Evolutionary conservation across 2,329 filamentous ascomycete genomes (phyloP).

Genomic region (Exophiala sideris): DNA sequence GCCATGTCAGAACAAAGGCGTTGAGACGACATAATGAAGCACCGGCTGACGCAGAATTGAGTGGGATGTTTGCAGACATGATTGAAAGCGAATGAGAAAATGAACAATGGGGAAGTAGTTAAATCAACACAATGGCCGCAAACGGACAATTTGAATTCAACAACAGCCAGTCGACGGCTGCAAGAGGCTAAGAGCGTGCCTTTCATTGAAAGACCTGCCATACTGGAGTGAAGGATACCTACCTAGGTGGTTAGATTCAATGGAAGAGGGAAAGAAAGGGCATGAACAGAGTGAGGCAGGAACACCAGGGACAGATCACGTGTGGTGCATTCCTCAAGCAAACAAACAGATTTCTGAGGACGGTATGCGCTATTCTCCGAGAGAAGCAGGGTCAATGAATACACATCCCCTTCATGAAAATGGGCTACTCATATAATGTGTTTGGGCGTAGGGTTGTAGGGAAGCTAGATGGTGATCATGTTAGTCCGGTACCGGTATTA

Average conservation of each 20-base stretch:
- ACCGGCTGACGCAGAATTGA: background rate
- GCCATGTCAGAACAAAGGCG: background rate
- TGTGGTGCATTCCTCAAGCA: background rate
- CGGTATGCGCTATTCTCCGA: background rate
- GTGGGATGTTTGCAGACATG: background rate
- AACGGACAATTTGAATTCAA: background rate
- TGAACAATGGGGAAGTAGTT: background rate
- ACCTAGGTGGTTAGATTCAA: background rate
- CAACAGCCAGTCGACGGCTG: background rate
- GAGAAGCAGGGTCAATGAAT: no score
- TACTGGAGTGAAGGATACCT: background rate
- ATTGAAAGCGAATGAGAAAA: background rate
- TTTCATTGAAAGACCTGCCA: background rate
- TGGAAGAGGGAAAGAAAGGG: background rate
- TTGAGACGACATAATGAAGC: background rate
- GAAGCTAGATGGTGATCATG: no score
- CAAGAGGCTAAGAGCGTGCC: no score
- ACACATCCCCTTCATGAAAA: background rate
- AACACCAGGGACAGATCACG: background rate
- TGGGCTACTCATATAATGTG: no score
- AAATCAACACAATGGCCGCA: background rate
- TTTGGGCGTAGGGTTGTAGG: no score
- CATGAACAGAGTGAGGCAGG: background rate
- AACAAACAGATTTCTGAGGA: background rate
- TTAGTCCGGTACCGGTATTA: no score